Base-by-base conservation (phyloP, 768 basidiomycete genomes). In the Boletus patriciae region DNA sequence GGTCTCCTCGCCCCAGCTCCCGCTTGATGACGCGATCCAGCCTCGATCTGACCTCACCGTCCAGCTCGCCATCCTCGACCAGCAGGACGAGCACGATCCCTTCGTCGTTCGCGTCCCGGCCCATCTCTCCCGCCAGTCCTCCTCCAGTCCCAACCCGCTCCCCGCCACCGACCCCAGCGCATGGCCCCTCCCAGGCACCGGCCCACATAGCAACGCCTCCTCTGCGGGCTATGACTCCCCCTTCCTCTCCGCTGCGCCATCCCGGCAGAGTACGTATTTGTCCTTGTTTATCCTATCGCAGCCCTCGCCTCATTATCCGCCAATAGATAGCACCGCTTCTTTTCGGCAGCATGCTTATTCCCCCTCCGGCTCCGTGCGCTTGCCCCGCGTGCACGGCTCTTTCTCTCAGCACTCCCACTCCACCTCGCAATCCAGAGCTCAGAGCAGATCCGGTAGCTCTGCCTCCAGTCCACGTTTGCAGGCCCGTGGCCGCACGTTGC, bases 401-500 rank as follows among this genome's bases (percentile, higher is more conserved):
- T 47, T 71, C 49, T 66, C 70, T 13, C 50, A 70, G 19, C 44
- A 53, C 43, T 66, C 76, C 25, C 58, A 68, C 10, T 79, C 79
- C 12, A 63, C 67, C 8, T 69, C 78, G 5, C 79, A 80, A 6
- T 82, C 82, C 15, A 73, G 75, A 50, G 64, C 70, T 29, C 76
- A 79, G 44, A 82, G 81, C 45, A 73, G 74, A 46, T 73, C 78
- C 0, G 77, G 74, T 33, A 82, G 80, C 62, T 69, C 75, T 19
- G 76, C 78, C 6, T 82, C 83, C 12, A 84, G 83, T 54, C 83
- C 83, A 15, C 74, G 68, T 43, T 48, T 75, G 15, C 68, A 68
- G 54, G 49, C 74, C 38, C 73, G 78, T 57, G 77, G 73, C 21
- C 72, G 75, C 56, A 70, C 77, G 18, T 62, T 83, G 43, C 78